A percentile compares a stretch with the other conserved stretches of the same genome.
phyloP scores from a whole-genome alignment of 495 filamentous ascomycete species.

The Amphirosellinia nigrospora region DNA sequence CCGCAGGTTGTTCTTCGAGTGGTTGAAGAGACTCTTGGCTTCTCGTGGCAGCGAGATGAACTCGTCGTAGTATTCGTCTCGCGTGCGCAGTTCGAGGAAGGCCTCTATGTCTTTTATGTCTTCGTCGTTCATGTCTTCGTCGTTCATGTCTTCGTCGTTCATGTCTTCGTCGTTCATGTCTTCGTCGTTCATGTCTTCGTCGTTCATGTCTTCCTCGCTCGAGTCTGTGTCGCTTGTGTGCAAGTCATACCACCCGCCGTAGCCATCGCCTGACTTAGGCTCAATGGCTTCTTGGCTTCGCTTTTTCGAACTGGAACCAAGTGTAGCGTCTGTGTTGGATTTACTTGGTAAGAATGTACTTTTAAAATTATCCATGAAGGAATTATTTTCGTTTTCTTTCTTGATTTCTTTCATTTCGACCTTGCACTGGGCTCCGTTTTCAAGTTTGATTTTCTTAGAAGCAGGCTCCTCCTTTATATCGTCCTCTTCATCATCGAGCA shows the following conservation, averaged over 20 bases:
- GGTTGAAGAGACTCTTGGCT: slow-evolving; percentile 25
- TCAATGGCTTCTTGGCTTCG: slow-evolving; percentile 4
- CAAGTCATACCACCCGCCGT: neutral
- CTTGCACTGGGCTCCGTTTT: neutral
- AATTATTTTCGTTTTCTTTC: neutral
- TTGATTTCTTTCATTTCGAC: neutral
- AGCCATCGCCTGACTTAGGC: neutral
- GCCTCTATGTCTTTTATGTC: neutral
- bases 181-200: no score
- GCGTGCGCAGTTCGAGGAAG: slow-evolving; percentile 24
- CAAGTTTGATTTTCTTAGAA: slow-evolving; percentile 18
- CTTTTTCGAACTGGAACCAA: slow-evolving; percentile 1
- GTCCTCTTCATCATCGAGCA: slow-evolving; percentile 22
- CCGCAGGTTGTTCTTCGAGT: slow-evolving; percentile 35
- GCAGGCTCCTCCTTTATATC: neutral
- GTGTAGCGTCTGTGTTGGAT: neutral
- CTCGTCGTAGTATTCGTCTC: slow-evolving; percentile 30
- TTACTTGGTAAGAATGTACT: neutral
- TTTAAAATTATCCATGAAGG: neutral
- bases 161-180: no score
- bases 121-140: no score
- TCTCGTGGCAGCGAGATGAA: slow-evolving; percentile 25
- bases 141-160: no score
- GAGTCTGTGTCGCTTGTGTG: neutral
- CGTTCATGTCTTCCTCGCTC: no score